Evolutionary conservation across 768 basidiomycete species (phyloP).

Genomic region (Porphyrellus cyaneotinctus): DNA sequence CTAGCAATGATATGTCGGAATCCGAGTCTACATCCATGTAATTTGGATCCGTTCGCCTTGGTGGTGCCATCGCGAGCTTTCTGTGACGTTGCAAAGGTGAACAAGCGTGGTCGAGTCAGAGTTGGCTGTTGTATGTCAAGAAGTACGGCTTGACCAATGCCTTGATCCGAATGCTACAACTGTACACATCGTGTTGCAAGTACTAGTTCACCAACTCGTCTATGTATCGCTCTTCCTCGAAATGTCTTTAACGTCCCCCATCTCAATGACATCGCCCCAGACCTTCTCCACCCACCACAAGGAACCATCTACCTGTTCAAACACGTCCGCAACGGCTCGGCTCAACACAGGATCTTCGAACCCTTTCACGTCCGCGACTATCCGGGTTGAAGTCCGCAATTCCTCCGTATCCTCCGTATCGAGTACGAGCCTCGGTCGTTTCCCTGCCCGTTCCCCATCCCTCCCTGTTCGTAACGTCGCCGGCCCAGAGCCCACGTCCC

Average conservation of each 20-base stretch:
- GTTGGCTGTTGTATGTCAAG: no score
- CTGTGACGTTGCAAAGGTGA: no score
- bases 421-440: slow-evolving; percentile 28
- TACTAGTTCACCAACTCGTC: no score
- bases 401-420: slow-evolving; percentile 21
- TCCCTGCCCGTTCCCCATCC: slow-evolving; percentile 17
- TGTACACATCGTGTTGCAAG: no score
- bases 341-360: slow-evolving; percentile 62
- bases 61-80: slow-evolving; percentile 27
- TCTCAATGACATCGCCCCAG: slow-evolving; percentile 46
- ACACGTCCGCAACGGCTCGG: slow-evolving; percentile 39
- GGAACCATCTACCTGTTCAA: slow-evolving; percentile 37
- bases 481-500: slow-evolving; percentile 11
- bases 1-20: slow-evolving; percentile 64
- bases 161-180: no score
- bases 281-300: slow-evolving; percentile 53
- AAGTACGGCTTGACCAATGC: no score
- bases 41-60: slow-evolving; percentile 25
- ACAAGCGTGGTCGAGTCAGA: no score
- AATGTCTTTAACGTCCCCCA: background rate
- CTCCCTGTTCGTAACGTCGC: slow-evolving; percentile 33
- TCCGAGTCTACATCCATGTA: slow-evolving; percentile 64
- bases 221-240: no score
- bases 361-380: slow-evolving; percentile 45
- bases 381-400: background rate